Evolutionary conservation across 2,329 filamentous ascomycete genomes (phyloP).

Genomic region (Pseudovirgaria hyperparasitica): DNA sequence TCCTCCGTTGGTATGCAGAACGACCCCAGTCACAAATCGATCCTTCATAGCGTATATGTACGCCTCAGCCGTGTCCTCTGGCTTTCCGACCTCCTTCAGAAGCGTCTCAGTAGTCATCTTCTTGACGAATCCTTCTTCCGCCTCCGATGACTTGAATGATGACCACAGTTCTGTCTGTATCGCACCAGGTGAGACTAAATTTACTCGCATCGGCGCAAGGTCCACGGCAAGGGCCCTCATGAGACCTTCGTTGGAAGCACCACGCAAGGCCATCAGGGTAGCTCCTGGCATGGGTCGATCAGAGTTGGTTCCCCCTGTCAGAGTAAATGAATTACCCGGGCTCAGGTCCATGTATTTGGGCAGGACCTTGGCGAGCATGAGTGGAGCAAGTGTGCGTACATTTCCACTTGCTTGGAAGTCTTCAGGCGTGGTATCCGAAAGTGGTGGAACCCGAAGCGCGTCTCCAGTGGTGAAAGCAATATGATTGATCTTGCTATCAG

Average conservation of each 20-base stretch:
- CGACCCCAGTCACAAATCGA: slow-evolving; percentile 23
- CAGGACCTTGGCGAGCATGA: slow-evolving; percentile 29
- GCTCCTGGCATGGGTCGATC: slow-evolving; percentile 22
- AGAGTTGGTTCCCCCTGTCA: slow-evolving; percentile 27
- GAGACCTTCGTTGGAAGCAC: slow-evolving; percentile 18
- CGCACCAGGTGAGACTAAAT: slow-evolving; percentile 28
- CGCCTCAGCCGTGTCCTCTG: slow-evolving; percentile 29
- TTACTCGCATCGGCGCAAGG: slow-evolving; percentile 29
- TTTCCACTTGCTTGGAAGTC: slow-evolving; percentile 10
- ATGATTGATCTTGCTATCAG: slow-evolving; percentile 19
- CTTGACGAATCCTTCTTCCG: slow-evolving; percentile 9
- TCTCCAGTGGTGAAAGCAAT: slow-evolving; percentile 20
- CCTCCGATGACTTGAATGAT: slow-evolving; percentile 7
- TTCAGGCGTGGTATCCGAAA: slow-evolving; percentile 16
- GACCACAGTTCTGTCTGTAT: slow-evolving; percentile 29
- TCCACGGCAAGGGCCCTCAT: slow-evolving; percentile 27
- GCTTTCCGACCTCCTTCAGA: slow-evolving; percentile 11
- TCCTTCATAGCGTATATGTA: slow-evolving; percentile 34
- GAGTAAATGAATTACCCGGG: slow-evolving; percentile 22
- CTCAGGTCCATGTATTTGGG: slow-evolving; percentile 19
- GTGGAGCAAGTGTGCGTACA: slow-evolving; percentile 22
- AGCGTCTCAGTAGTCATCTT: slow-evolving; percentile 11
- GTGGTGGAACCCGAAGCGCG: slow-evolving; percentile 5
- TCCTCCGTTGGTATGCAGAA: slow-evolving; percentile 25
- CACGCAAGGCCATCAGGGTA: slow-evolving; percentile 15